Evolutionary conservation across 257 asterid genomes (phyloP), one percentile per base, ranked within the genome.

Genomic region (Ilex asprella): DNA sequence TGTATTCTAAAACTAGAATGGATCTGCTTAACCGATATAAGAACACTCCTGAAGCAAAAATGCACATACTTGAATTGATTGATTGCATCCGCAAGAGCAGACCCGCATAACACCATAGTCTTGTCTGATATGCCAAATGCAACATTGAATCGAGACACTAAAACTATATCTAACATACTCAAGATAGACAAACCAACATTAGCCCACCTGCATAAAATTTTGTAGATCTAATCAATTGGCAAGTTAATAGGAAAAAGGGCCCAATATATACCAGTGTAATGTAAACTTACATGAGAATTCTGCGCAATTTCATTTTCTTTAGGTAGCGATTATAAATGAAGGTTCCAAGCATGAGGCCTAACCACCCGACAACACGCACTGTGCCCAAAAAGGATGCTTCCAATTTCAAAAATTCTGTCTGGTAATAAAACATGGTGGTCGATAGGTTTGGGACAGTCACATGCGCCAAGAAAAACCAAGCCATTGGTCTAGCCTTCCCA

Each of bases 341-440:
- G 73, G 96, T 91, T 58, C 96, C 98, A 39, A 91, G 67, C 96
- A 91, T 91, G 79, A 91, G 94, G 59, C 96, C 91, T 32, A 81
- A 71, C 98, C 98, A 91, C 43, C 95, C 95, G 63, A 91, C 76
- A 64, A 88, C 96, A 58, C 98, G 96, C 46, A 82, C 80, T 55
- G 95, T 82, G 69, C 98, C 98, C 85, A 88, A 79, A 77, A 91
- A 91, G 54, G 98, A 86, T 61, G 98, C 92, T 15, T 86, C 98
- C 79, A 91, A 65, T 49, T 80, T 75, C 63, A 91, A 76, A 73
- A 66, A 52, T 80, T 91, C 98, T 49, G 98, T 78, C 85, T 88
- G 98, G 78, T 88, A 91, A 79, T 88, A 88, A 78, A 91, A 91
- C 96, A 91, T 86, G 60, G 88, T 70, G 2, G 94, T 88, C 0